phyloP scores from a whole-genome alignment of 1,284 basidiomycete species.

The Golubevia pallescens region DNA sequence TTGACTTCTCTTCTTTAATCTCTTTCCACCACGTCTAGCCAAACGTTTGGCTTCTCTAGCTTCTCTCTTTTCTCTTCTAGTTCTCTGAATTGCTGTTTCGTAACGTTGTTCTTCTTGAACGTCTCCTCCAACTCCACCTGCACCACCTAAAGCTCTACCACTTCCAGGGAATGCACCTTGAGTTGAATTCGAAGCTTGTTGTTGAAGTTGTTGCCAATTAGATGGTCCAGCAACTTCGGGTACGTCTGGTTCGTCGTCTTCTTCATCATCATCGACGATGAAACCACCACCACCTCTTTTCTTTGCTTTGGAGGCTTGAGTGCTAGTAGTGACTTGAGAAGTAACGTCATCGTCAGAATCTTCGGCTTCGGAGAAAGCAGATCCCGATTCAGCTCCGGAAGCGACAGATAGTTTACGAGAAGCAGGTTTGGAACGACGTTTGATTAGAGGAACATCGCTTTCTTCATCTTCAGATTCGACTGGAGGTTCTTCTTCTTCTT shows the following conservation, averaged over 20 bases:
- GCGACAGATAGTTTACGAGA: too few species aligned
- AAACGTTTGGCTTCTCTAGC: slow-evolving; percentile 15
- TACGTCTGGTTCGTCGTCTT: background rate
- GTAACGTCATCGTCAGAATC: slow-evolving; percentile 15
- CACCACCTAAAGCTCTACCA: background rate
- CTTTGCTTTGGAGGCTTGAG: slow-evolving; percentile 13
- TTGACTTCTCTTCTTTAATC: slow-evolving; percentile 12
- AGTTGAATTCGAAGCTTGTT: background rate
- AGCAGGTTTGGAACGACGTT: too few species aligned
- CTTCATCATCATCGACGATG: background rate
- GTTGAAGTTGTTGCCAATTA: background rate
- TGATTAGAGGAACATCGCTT: background rate
- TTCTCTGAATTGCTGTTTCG: slow-evolving; percentile 48
- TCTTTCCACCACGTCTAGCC: slow-evolving; percentile 13
- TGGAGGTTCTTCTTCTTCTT: background rate
- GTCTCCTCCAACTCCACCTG: slow-evolving; percentile 4
- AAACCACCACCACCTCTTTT: slow-evolving; percentile 6
- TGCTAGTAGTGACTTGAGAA: background rate
- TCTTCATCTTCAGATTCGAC: background rate
- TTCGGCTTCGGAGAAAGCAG: slow-evolving; percentile 10
- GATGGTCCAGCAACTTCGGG: background rate
- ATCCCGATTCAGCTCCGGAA: too few species aligned
- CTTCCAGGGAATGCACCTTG: background rate
- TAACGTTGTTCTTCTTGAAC: slow-evolving; percentile 28
- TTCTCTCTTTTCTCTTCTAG: slow-evolving; percentile 27